These are phyloP conservation scores for Cercospora beticola DNA, from an alignment of 2,329 filamentous ascomycete species.

Conservation along the genomic window DNA sequence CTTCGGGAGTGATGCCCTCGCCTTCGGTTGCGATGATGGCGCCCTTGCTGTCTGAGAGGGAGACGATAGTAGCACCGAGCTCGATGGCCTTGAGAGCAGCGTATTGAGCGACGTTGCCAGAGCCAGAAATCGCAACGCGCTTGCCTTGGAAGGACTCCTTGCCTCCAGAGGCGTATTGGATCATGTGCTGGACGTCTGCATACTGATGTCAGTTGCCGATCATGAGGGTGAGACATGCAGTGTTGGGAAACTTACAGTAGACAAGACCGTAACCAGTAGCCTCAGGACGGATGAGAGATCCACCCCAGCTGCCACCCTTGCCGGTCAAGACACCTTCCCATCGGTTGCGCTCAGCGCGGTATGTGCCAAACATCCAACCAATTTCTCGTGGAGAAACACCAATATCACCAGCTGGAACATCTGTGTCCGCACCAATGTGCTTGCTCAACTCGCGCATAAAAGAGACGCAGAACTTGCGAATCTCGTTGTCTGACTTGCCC, in stretches of 20 bases:
- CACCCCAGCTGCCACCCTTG: slow-evolving; percentile 92
- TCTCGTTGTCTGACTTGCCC: slow-evolving; percentile 96
- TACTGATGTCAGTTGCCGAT: slow-evolving; percentile 13
- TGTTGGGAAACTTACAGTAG: slow-evolving; percentile 58
- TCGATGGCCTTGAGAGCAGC: slow-evolving; percentile 95
- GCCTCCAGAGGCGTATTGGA: slow-evolving; percentile 74
- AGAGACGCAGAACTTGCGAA: slow-evolving; percentile 90
- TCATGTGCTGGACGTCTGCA: slow-evolving; percentile 85
- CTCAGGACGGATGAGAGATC: slow-evolving; percentile 90
- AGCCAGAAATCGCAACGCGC: slow-evolving; percentile 92
- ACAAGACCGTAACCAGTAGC: slow-evolving; percentile 95
- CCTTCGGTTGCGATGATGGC: slow-evolving; percentile 72
- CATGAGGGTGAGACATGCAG: not conserved
- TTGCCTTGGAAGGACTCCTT: slow-evolving; percentile 86
- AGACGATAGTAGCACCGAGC: slow-evolving; percentile 88
- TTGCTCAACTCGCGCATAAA: slow-evolving; percentile 96
- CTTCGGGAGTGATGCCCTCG: slow-evolving; percentile 71
- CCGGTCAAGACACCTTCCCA: slow-evolving; percentile 97
- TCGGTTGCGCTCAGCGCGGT: slow-evolving; percentile 81
- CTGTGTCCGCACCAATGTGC: slow-evolving; percentile 94
- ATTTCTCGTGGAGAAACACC: slow-evolving; percentile 90
- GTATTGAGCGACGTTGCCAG: slow-evolving; percentile 97
- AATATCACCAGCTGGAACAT: slow-evolving; percentile 96
- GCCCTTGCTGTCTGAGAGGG: slow-evolving; percentile 90
- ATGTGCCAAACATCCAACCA: slow-evolving; percentile 91